Evolutionary conservation across 164 flowering plant genomes (phyloP).

Genomic region (Paratinospora sagittata): DNA sequence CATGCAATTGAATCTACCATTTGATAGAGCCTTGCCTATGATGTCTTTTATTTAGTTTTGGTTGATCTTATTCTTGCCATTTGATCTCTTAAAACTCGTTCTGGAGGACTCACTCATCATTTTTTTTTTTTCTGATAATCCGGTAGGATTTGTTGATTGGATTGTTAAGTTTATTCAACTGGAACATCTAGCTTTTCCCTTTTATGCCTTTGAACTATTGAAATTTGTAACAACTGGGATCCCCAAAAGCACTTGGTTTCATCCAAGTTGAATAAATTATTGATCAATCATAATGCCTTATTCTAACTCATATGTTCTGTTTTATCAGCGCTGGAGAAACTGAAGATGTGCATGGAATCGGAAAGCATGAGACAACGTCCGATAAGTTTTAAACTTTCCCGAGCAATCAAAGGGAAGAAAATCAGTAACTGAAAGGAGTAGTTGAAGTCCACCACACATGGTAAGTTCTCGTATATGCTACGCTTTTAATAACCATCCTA

Average conservation of each 20-base stretch:
- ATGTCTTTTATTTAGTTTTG: background rate
- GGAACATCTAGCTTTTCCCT: background rate
- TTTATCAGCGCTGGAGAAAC: slow-evolving; percentile 54
- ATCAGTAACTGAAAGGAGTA: slow-evolving; percentile 9
- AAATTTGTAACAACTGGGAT: background rate
- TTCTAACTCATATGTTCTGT: background rate
- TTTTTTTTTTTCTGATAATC: too few relatives aligned
- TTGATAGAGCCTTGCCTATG: background rate
- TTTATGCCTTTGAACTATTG: background rate
- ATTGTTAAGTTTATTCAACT: background rate
- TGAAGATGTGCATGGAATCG: slow-evolving; percentile 55
- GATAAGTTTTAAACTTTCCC: slow-evolving; percentile 25
- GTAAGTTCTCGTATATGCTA: too few relatives aligned
- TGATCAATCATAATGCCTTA: background rate
- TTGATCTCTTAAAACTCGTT: background rate
- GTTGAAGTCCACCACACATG: background rate
- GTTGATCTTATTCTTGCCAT: background rate
- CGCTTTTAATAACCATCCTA: too few relatives aligned
- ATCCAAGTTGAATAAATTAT: background rate
- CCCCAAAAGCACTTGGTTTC: background rate
- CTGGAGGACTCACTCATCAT: too few relatives aligned
- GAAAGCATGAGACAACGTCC: slow-evolving; percentile 37
- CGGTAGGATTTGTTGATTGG: background rate
- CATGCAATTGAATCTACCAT: background rate
- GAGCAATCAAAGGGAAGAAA: slow-evolving; percentile 17